Conservation (phyloP, 352 stramenopile genomes). For the Pythium rishiriense region DNA sequence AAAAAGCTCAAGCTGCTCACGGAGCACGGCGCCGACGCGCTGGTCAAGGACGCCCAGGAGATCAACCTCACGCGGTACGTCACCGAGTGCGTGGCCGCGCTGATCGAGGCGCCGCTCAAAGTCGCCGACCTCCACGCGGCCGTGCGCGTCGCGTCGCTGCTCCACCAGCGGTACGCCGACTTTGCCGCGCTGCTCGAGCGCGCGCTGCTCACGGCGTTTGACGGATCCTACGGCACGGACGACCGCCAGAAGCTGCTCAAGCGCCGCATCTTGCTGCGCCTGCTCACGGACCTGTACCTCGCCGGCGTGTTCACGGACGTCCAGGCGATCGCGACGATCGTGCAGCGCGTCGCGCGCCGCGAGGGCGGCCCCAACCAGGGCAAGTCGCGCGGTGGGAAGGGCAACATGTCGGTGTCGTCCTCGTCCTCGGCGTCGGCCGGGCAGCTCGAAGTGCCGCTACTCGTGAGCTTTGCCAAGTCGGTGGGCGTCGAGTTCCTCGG, state of each 20-base stretch:
- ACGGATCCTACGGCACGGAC: constrained; percentile 55
- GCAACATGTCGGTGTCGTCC: constrained; percentile 37
- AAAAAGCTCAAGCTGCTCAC: constrained; percentile 93
- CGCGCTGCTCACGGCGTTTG: constrained; percentile 58
- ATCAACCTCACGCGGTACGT: constrained; percentile 95
- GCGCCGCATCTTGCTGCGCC: constrained; percentile 66
- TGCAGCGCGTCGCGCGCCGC: constrained; percentile 69
- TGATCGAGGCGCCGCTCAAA: constrained; percentile 89
- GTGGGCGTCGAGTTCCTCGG: constrained; percentile 90
- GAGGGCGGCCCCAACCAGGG: constrained; percentile 31
- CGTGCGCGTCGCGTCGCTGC: constrained; percentile 80
- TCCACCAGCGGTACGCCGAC: constrained; percentile 92
- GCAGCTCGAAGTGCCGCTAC: constrained; percentile 90
- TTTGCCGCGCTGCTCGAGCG: constrained; percentile 72
- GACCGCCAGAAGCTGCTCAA: constrained; percentile 81
- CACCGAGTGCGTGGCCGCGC: constrained; percentile 91
- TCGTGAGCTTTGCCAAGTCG: constrained; percentile 94
- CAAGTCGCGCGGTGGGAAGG: constrained; percentile 38
- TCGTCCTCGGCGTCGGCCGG: constrained; percentile 25
- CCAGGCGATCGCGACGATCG: constrained; percentile 71
- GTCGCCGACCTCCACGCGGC: constrained; percentile 83
- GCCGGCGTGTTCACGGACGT: constrained; percentile 79
- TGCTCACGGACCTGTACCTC: constrained; percentile 86
- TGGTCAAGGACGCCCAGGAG: constrained; percentile 86
- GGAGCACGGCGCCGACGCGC: constrained; percentile 64